Conservation (phyloP, 2,329 filamentous ascomycete species). For the Hypoxylon sp. region DNA sequence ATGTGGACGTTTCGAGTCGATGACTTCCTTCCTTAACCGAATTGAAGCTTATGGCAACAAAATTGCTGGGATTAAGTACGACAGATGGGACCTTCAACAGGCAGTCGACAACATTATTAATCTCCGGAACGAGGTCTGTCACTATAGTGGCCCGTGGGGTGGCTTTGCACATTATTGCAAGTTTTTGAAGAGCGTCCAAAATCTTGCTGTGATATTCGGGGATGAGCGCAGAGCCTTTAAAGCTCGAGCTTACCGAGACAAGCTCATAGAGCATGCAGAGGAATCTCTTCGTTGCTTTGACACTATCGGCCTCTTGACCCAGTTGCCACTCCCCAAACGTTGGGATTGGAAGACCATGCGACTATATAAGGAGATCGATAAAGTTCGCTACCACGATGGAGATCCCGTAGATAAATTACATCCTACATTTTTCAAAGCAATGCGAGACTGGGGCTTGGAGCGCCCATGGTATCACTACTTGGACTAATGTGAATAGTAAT, state of each 20-base stretch:
- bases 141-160: too few species aligned
- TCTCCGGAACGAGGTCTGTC: too few species aligned
- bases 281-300: not conserved
- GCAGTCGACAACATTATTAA: too few species aligned
- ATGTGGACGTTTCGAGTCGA: constrained; percentile 1
- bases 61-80: too few species aligned
- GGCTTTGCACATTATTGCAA: too few species aligned
- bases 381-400: not conserved
- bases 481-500: not conserved
- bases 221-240: constrained; percentile 9
- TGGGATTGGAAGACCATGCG: not conserved
- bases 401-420: too few species aligned
- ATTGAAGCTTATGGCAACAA: too few species aligned
- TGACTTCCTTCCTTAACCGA: too few species aligned
- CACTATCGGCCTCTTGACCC: not conserved
- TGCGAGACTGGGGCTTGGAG: not conserved
- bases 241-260: constrained; percentile 3
- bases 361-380: not conserved
- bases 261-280: not conserved
- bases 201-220: constrained; percentile 9
- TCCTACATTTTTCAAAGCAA: not conserved
- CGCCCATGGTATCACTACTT: not conserved
- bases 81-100: too few species aligned
- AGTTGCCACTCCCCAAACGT: not conserved
- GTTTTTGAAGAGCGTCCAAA: too few species aligned